Conservation (phyloP, 148 eudicot genomes). For the Heliosperma pusillum region DNA sequence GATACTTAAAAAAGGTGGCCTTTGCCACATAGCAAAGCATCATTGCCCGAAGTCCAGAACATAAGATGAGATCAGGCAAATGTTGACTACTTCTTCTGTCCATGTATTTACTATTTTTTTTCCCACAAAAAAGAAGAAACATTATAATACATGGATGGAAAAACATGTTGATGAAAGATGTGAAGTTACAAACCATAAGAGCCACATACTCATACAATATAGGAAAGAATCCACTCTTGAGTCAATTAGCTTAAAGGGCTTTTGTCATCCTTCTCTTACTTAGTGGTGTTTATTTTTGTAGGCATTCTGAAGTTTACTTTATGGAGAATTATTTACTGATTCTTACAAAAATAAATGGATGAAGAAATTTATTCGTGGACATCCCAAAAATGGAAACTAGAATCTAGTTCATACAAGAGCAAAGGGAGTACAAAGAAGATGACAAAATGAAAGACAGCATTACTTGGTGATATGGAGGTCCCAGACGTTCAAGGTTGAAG, state of each 20-base stretch:
- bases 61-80: too few relatives aligned
- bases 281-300: not conserved
- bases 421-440: not conserved
- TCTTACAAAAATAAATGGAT: not conserved
- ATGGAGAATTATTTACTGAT: not conserved
- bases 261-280: not conserved
- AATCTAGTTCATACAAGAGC: not conserved
- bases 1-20: not conserved
- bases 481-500: slow-evolving; percentile 65
- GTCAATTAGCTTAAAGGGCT: too few relatives aligned
- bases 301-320: not conserved
- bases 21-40: not conserved
- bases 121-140: not conserved
- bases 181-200: too few relatives aligned
- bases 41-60: not conserved
- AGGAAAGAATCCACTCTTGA: too few relatives aligned
- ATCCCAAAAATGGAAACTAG: not conserved
- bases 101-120: too few relatives aligned
- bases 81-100: too few relatives aligned
- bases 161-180: not conserved
- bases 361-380: not conserved
- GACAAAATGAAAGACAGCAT: slow-evolving; percentile 20
- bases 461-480: slow-evolving; percentile 90
- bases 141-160: not conserved
- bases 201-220: too few relatives aligned